Evolutionary conservation across 2,329 filamentous ascomycete species (phyloP).

Genomic region (Plenodomus tracheiphilus): DNA sequence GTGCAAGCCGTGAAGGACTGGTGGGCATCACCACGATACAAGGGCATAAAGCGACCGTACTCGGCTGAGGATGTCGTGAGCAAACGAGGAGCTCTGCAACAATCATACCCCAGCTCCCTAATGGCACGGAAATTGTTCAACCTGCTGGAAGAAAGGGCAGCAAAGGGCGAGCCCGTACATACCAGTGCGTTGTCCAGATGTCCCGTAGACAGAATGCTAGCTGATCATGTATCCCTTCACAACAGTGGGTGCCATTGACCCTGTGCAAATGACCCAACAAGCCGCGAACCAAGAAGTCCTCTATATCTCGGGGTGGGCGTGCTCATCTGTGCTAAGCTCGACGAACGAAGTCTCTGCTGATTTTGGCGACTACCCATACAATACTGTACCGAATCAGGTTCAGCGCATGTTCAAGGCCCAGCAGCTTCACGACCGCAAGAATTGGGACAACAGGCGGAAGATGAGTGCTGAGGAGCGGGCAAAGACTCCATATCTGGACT

Average conservation of each 20-base stretch:
- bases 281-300: slow-evolving; percentile 93
- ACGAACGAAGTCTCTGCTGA: slow-evolving; percentile 98
- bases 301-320: slow-evolving; percentile 97
- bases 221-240: slow-evolving; percentile 26
- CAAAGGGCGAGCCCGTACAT: slow-evolving; percentile 85
- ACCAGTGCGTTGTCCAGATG: slow-evolving; percentile 66
- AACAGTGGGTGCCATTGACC: slow-evolving; percentile 93
- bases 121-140: slow-evolving; percentile 97
- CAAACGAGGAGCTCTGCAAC: slow-evolving; percentile 85
- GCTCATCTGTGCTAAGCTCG: slow-evolving; percentile 86
- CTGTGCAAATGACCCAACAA: slow-evolving; percentile 99
- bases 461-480: slow-evolving; percentile 73
- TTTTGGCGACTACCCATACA: slow-evolving; percentile 98
- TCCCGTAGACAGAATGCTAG: slow-evolving; percentile 26
- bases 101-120: slow-evolving; percentile 87
- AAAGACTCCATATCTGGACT: slow-evolving; percentile 83
- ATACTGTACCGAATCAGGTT: slow-evolving; percentile 97
- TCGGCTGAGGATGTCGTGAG: slow-evolving; percentile 87
- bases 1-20: slow-evolving; percentile 83
- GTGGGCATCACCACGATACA: slow-evolving; percentile 85
- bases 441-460: slow-evolving; percentile 84
- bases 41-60: slow-evolving; percentile 90
- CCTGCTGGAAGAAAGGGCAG: slow-evolving; percentile 75
- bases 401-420: slow-evolving; percentile 96
- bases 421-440: slow-evolving; percentile 93